Conservation (phyloP, 1,284 basidiomycete species). For the Heliocybe sulcata region DNA sequence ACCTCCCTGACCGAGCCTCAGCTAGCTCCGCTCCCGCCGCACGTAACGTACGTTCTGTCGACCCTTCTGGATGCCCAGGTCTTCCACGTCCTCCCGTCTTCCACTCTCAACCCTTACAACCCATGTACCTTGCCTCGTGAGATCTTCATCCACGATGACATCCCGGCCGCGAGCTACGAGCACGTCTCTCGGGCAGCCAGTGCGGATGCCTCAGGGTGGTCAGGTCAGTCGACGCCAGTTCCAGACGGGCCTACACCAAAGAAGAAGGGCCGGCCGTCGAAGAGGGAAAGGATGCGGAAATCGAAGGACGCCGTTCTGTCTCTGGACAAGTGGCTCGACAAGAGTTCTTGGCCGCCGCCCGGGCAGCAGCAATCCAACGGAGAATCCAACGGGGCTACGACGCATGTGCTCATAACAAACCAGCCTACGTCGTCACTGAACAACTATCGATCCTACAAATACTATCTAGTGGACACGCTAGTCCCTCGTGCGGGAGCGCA, state of each 20-base stretch:
- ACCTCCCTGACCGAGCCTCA: conserved; percentile 27
- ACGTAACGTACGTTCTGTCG: conserved; percentile 39
- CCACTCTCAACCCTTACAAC: conserved; percentile 42
- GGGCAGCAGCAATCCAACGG: background rate
- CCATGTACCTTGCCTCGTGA: conserved; percentile 62
- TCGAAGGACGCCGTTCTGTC: conserved; percentile 40
- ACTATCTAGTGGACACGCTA: conserved; percentile 26
- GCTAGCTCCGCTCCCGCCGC: conserved; percentile 38
- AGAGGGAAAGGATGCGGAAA: conserved; percentile 48
- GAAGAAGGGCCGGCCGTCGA: conserved; percentile 63
- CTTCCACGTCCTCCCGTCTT: conserved; percentile 54
- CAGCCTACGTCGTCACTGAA: conserved; percentile 25
- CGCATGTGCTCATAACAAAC: conserved; percentile 31
- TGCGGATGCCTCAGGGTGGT: background rate
- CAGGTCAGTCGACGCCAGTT: conserved; percentile 5
- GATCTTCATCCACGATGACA: conserved; percentile 37
- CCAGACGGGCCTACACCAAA: conserved; percentile 4
- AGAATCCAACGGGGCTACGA: conserved; percentile 9
- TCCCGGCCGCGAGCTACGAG: conserved; percentile 12
- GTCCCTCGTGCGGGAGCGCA: conserved; percentile 4
- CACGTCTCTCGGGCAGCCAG: background rate
- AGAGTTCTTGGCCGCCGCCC: conserved; percentile 13
- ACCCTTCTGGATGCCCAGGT: conserved; percentile 35
- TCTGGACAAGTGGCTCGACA: conserved; percentile 46
- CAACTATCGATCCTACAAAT: conserved; percentile 34